phyloP scores from a whole-genome alignment of 805 yeast species.

The Lipomyces kockii region DNA sequence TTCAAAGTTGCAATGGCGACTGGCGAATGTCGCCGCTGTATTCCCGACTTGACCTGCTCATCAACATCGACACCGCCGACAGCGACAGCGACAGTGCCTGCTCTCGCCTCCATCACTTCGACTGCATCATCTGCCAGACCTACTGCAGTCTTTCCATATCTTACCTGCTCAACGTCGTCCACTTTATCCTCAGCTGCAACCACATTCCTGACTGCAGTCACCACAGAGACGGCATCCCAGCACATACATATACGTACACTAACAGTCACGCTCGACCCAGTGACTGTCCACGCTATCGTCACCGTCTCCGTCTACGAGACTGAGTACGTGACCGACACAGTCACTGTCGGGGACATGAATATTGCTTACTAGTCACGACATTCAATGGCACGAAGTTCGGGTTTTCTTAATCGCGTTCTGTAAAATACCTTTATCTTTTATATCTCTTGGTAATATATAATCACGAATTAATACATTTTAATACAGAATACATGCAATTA shows the following conservation, averaged over 20 bases:
- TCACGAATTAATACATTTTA: neutral
- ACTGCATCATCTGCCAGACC: neutral
- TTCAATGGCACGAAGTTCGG: neutral
- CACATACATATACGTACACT: neutral
- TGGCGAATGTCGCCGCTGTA: neutral
- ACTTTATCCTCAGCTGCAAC: neutral
- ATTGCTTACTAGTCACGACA: neutral
- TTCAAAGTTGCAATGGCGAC: neutral
- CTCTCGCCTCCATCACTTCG: neutral
- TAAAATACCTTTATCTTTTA: too few relatives aligned
- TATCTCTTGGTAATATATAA: neutral
- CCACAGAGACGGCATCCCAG: too few relatives aligned
- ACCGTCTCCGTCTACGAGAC: constrained; percentile 1
- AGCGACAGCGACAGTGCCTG: neutral
- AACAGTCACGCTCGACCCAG: neutral
- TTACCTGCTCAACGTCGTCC: constrained; percentile 6
- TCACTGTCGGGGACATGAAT: neutral
- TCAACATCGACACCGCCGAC: neutral
- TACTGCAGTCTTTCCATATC: neutral
- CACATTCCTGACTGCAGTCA: neutral
- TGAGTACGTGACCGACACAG: neutral
- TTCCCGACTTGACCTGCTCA: constrained; percentile 2
- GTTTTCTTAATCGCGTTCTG: neutral
- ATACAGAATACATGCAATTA: neutral
- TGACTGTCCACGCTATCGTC: neutral